phyloP scores from a whole-genome alignment of 2,329 filamentous ascomycete species.

The Thelonectria discophora region DNA sequence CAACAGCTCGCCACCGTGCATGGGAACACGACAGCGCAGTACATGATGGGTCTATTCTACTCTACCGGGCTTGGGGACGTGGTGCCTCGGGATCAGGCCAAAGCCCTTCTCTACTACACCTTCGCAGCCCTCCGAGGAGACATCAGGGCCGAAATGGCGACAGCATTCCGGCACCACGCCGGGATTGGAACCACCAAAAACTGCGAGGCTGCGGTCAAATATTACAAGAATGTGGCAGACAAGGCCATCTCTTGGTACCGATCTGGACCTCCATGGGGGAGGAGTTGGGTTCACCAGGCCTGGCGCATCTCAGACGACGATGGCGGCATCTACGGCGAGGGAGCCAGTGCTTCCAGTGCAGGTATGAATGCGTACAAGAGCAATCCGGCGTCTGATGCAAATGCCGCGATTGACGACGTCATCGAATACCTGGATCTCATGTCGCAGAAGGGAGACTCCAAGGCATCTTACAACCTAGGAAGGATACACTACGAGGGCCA shows the following conservation, averaged over 20 bases:
- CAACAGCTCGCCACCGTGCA: constrained; percentile 76
- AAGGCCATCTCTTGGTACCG: constrained; percentile 90
- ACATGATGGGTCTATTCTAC: constrained; percentile 96
- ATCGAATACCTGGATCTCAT: constrained; percentile 93
- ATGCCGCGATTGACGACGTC: constrained; percentile 90
- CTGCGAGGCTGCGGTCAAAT: constrained; percentile 84
- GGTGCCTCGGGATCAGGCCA: constrained; percentile 86
- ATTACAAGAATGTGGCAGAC: constrained; percentile 93
- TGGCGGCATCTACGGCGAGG: constrained; percentile 94
- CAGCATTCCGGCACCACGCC: constrained; percentile 84
- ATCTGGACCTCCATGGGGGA: constrained; percentile 89
- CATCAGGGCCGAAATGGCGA: constrained; percentile 89
- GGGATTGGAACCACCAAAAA: constrained; percentile 87
- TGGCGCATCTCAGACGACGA: constrained; percentile 90
- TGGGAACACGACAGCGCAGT: constrained; percentile 91
- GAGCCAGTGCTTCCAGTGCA: constrained; percentile 88
- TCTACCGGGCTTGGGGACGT: constrained; percentile 88
- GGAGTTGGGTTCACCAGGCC: constrained; percentile 77
- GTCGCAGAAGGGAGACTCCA: constrained; percentile 88
- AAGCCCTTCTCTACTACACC: constrained; percentile 91
- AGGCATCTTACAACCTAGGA: constrained; percentile 85
- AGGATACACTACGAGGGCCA: constrained; percentile 90
- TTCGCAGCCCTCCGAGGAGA: constrained; percentile 89
- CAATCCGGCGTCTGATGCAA: constrained; percentile 78
- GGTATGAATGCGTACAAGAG: constrained; percentile 82